A percentile compares a stretch with the other conserved stretches of the same genome.
phyloP scores from a whole-genome alignment of 257 asterid species.

The Solanum phureja region DNA sequence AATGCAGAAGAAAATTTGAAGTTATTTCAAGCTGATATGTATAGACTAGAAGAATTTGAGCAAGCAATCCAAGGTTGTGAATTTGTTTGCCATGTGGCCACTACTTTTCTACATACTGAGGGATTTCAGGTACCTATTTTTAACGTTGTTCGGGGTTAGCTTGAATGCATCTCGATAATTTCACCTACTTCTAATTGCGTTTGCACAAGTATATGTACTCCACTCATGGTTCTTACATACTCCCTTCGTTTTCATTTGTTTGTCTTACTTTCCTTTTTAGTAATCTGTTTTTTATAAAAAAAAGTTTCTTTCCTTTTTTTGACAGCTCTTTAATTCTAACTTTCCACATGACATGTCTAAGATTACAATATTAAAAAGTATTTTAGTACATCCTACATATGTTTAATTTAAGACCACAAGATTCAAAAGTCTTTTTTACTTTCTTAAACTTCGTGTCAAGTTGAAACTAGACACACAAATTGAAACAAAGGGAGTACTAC shows the following conservation, averaged over 20 bases:
- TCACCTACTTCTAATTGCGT: not conserved
- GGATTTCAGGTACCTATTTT: conserved; percentile 4
- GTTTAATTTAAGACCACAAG: not conserved
- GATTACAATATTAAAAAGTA: not conserved
- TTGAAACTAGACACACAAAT: not conserved
- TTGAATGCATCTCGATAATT: not conserved
- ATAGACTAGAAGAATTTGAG: conserved; percentile 16
- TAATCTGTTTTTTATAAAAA: no score
- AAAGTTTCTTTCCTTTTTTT: not conserved
- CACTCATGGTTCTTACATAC: not conserved
- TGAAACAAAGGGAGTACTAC: not conserved
- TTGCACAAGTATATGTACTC: not conserved
- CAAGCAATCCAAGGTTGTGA: conserved; percentile 16
- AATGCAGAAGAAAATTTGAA: conserved; percentile 10
- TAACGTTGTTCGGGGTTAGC: not conserved
- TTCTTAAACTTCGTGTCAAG: not conserved
- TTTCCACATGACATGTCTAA: not conserved
- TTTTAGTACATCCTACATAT: not conserved
- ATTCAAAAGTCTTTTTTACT: not conserved
- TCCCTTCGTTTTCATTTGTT: not conserved
- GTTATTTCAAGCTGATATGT: conserved; percentile 22
- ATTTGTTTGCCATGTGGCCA: conserved; percentile 19
- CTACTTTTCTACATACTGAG: conserved; percentile 7
- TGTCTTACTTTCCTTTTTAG: not conserved
- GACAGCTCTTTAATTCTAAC: no score